Evolutionary conservation across 805 yeast genomes (phyloP).

Genomic region (Hanseniaspora taiwanica): DNA sequence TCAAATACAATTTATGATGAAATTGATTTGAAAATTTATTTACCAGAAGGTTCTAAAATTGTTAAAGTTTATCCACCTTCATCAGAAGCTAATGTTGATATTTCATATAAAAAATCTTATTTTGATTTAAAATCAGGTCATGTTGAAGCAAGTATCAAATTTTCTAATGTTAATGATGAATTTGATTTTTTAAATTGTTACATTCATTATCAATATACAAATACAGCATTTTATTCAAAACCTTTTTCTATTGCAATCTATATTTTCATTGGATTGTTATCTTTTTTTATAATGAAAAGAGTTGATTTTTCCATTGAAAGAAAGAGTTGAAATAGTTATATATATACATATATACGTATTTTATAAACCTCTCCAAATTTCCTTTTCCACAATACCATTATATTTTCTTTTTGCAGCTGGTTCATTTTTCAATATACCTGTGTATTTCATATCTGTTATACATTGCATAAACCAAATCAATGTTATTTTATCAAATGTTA

Average conservation of each 20-base stretch:
- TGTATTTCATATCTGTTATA: constrained; percentile 50
- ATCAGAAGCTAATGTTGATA: neutral
- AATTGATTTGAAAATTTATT: constrained; percentile 45
- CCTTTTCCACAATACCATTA: constrained; percentile 19
- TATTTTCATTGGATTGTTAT: constrained; percentile 44
- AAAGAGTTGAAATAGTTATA: neutral
- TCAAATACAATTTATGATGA: constrained; percentile 53
- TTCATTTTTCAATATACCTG: constrained; percentile 57
- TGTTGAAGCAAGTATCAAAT: constrained; percentile 50
- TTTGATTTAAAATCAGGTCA: constrained; percentile 73
- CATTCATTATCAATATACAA: constrained; percentile 50
- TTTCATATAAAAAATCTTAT: constrained; percentile 33
- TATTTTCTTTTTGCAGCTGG: constrained; percentile 19
- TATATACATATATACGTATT: neutral
- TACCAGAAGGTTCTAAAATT: constrained; percentile 78
- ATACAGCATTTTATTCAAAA: constrained; percentile 41
- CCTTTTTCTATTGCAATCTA: constrained; percentile 54
- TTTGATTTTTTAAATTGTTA: constrained; percentile 41
- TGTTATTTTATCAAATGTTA: constrained; percentile 47
- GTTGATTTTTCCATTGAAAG: constrained; percentile 29
- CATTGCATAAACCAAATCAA: constrained; percentile 67
- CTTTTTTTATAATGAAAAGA: constrained; percentile 36
- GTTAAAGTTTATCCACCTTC: constrained; percentile 42
- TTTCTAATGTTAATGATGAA: constrained; percentile 55
- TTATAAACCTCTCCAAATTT: constrained; percentile 21